Percentiles rank a stretch among this genome's conserved stretches.
Conservation (phyloP, 192 early-diverging fungal species). For the Chytriomyces sp. region DNA sequence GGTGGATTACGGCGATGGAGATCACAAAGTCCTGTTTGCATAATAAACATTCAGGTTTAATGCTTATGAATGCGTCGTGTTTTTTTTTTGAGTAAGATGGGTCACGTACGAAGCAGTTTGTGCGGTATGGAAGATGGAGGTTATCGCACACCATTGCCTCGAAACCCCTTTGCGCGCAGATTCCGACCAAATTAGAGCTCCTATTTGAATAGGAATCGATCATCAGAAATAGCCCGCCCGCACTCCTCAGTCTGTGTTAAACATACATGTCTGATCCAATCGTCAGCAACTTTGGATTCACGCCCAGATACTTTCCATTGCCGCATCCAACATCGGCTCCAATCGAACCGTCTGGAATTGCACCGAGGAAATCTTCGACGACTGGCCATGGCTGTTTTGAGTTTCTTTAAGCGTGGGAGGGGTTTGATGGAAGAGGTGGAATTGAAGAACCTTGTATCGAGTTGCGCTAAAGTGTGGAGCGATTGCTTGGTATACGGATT, state of each 20-base stretch:
- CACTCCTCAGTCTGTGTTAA: neutral
- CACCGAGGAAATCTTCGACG: conserved; percentile 79
- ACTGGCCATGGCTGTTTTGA: conserved; percentile 87
- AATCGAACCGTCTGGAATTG: conserved; percentile 68
- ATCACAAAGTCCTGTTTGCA: conserved; percentile 88
- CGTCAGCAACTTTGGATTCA: conserved; percentile 80
- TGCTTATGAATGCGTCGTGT: neutral
- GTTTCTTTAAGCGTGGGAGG: conserved; percentile 27
- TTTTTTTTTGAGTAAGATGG: no score
- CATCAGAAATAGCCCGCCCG: neutral
- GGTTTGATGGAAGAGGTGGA: conserved; percentile 13
- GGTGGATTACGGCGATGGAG: conserved; percentile 96
- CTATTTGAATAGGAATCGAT: neutral
- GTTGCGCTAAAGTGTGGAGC: conserved; percentile 93
- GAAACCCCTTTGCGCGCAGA: conserved; percentile 73
- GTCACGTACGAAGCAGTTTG: conserved; percentile 69
- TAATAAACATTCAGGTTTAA: conserved; percentile 54
- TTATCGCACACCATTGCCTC: conserved; percentile 86
- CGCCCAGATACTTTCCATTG: conserved; percentile 96
- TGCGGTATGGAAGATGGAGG: conserved; percentile 75
- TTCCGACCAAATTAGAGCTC: conserved; percentile 2
- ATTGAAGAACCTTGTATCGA: conserved; percentile 81
- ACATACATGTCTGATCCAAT: conserved; percentile 83
- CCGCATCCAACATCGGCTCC: conserved; percentile 97
- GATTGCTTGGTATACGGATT: conserved; percentile 90